These are phyloP conservation scores for Pythium phragmiticola DNA, from an alignment of 352 stramenopile species.

Conservation along the genomic window DNA sequence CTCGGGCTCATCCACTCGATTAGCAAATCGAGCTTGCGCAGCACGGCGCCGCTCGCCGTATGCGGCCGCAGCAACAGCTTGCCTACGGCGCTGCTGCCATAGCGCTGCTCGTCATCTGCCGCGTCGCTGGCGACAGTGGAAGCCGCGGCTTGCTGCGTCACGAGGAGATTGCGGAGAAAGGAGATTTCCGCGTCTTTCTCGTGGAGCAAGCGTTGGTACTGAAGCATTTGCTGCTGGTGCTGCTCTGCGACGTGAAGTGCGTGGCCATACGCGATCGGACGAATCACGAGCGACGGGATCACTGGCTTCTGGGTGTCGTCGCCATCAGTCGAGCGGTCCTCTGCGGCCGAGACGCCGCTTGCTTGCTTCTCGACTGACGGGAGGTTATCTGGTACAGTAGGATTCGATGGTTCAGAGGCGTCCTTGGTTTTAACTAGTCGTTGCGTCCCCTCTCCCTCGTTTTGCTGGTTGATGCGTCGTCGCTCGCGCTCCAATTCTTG, in stretches of 20 bases:
- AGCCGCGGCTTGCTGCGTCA: constrained; percentile 9
- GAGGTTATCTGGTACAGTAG: too few relatives aligned
- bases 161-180: constrained; percentile 38
- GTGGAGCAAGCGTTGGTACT: constrained; percentile 58
- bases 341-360: too few relatives aligned
- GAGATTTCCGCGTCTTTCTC: constrained; percentile 72
- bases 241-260: constrained; percentile 65
- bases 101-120: background rate
- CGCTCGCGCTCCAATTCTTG: constrained; percentile 29
- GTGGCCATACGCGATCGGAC: constrained; percentile 70
- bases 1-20: constrained; percentile 69
- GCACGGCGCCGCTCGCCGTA: constrained; percentile 9
- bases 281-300: constrained; percentile 56
- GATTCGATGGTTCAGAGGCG: background rate
- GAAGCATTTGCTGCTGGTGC: constrained; percentile 52
- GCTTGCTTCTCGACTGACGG: too few relatives aligned
- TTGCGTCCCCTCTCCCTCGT: constrained; percentile 7
- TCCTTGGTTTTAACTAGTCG: constrained; percentile 2
- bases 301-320: background rate
- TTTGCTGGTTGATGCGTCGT: background rate
- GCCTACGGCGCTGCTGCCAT: background rate
- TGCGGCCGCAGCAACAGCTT: constrained; percentile 6
- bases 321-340: background rate
- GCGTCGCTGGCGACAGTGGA: background rate
- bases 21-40: constrained; percentile 39